Evolutionary conservation across 768 basidiomycete genomes (phyloP), one percentile per base, ranked within the genome.

Genomic region (Trametopsis cervina): DNA sequence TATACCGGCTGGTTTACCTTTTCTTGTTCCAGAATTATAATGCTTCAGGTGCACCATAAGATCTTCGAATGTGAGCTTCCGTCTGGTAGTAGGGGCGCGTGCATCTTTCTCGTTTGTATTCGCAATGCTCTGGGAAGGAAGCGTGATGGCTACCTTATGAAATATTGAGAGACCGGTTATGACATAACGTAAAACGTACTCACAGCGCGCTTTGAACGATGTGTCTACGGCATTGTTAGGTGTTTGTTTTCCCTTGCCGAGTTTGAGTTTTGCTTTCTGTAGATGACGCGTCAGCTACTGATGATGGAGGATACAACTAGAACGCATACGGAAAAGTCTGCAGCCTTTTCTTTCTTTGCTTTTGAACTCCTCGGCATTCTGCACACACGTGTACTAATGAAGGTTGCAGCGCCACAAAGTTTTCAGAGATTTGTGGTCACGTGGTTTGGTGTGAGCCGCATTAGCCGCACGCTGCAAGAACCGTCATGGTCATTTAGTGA

Each of bases 231-330:
- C 89, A 74, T 98, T 98, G 40, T 69, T 74, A 9, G 92, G 74
- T 9, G 71, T 62, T 57, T 85, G 79, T 65, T 94, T 98, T 38
- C 89, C 92, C 64, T 95, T 99, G 27, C 95, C 95, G 42, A 99
- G 86, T 66, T 96, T 99, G 29, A 96, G 75, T 65, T 89, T 97
- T 21, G 90, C 82, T 90, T 93, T 97, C 91, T 97, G 64, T 6
- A 29, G 50, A 22, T 18, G 24, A 7, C 21, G 6, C 25, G 17
- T 42, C 35, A 33, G 29, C n/a, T n/a, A n/a, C 15, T 15, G 5
- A 13, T 13, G 40, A 27, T 15, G 22, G 20, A 13, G 24, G 3
- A 21, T 49, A 11, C 33, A 44, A 38, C 9, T 37, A 42, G 26
- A 20, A 4, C 17, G 61, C 69, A 49, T 63, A 89, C 91, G 22